Conservation (phyloP, 441 rosid species). For the Euphorbia schlechtendalii region DNA sequence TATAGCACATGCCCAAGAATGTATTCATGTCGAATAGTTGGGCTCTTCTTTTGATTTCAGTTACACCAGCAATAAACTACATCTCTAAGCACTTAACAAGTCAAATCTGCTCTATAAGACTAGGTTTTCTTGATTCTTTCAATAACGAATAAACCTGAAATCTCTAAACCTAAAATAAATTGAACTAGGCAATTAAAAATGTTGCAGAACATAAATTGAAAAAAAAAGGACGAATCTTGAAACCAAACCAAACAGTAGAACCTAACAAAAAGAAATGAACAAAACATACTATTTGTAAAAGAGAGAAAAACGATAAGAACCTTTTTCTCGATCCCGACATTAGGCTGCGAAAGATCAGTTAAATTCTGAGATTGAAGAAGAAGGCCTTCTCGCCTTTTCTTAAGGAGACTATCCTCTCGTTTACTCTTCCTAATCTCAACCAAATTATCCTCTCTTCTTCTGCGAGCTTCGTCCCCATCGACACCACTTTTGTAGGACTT, state of each 20-base stretch:
- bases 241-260: not conserved
- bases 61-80: not conserved
- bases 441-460: conserved; percentile 12
- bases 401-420: conserved; percentile 15
- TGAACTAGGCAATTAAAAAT: too few species aligned
- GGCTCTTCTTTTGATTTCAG: not conserved
- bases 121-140: not conserved
- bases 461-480: conserved; percentile 12
- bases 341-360: conserved; percentile 4
- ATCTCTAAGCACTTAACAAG: not conserved
- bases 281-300: too few species aligned
- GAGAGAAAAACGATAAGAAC: not conserved
- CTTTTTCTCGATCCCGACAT: conserved; percentile 13
- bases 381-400: conserved; percentile 11
- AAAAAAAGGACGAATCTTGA: not conserved
- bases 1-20: too few species aligned
- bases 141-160: not conserved
- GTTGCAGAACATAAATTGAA: too few species aligned
- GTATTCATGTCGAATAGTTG: too few species aligned
- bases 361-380: conserved; percentile 16
- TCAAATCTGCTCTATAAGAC: not conserved
- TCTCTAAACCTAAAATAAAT: not conserved
- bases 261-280: not conserved
- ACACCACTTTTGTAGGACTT: conserved; percentile 10
- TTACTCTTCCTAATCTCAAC: conserved; percentile 15